Conservation (phyloP, 768 basidiomycete genomes). For the Mrakia frigida region DNA sequence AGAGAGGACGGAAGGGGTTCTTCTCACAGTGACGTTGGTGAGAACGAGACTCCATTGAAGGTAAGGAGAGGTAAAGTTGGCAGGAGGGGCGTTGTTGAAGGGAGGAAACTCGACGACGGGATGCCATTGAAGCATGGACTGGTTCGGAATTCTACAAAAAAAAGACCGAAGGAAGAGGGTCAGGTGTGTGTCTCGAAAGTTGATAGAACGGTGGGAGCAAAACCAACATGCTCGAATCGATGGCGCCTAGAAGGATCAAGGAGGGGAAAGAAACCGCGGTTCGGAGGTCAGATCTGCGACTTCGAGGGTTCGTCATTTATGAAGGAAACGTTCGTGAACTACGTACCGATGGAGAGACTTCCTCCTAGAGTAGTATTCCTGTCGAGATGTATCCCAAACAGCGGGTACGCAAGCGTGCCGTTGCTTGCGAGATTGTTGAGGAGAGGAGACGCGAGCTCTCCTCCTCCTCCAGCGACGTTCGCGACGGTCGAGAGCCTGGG, state of each 20-base stretch:
- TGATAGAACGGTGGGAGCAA: too few species aligned
- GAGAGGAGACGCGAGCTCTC: neutral
- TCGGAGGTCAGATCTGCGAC: neutral
- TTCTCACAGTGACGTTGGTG: slow-evolving; percentile 33
- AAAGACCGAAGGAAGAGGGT: neutral
- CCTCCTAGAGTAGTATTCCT: slow-evolving; percentile 21
- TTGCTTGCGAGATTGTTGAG: slow-evolving; percentile 22
- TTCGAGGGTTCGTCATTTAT: neutral
- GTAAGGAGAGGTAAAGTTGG: slow-evolving; percentile 29
- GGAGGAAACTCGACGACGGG: slow-evolving; percentile 26
- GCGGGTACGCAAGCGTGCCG: slow-evolving; percentile 3
- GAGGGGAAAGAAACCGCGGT: neutral
- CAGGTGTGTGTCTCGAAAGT: neutral
- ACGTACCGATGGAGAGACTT: slow-evolving; percentile 12
- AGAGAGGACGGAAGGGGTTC: neutral
- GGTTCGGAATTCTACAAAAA: neutral
- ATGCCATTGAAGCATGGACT: slow-evolving; percentile 18
- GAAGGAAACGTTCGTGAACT: neutral
- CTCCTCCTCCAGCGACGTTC: neutral
- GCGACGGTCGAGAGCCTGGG: slow-evolving; percentile 14
- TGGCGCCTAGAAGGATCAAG: neutral
- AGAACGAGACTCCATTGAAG: slow-evolving; percentile 40
- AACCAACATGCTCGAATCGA: slow-evolving; percentile 12
- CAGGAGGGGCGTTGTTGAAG: neutral
- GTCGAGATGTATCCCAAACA: slow-evolving; percentile 28